Percentiles rank a stretch among this genome's conserved stretches.
Evolutionary conservation across 2,329 filamentous ascomycete species (phyloP).

Genomic region (Neophaeococcomyces mojaviensis): DNA sequence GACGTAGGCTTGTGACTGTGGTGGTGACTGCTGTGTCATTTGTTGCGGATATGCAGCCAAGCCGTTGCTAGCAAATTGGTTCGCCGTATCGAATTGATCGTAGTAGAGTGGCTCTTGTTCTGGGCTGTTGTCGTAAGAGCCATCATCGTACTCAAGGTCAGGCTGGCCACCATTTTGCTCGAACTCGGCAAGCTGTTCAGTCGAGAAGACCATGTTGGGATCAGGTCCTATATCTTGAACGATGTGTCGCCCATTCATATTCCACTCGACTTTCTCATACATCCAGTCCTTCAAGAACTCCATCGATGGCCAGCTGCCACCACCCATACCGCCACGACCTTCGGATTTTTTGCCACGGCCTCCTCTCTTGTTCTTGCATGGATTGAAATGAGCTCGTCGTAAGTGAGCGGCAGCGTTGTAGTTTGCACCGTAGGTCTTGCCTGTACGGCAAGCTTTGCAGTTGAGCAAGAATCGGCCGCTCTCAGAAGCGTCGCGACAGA

Average conservation of each 20-base stretch:
- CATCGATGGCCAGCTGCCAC: conserved; percentile 55
- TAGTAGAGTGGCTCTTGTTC: conserved; percentile 8
- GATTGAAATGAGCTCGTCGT: conserved; percentile 79
- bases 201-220: conserved; percentile 7
- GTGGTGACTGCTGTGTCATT: not conserved
- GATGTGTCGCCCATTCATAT: conserved; percentile 17
- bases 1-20: not conserved
- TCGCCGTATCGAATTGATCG: conserved; percentile 3
- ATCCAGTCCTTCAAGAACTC: conserved; percentile 56
- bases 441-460: conserved; percentile 72
- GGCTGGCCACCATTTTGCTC: not conserved
- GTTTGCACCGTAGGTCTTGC: conserved; percentile 80
- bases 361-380: conserved; percentile 47
- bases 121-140: conserved; percentile 5
- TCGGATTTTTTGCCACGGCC: conserved; percentile 53
- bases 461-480: conserved; percentile 61
- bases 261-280: conserved; percentile 46
- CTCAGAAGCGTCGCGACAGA: conserved; percentile 53
- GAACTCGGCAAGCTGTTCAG: conserved; percentile 8
- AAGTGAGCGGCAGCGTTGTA: conserved; percentile 94
- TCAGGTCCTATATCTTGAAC: conserved; percentile 18
- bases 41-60: not conserved
- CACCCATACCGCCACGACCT: conserved; percentile 54
- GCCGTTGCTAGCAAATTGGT: not conserved
- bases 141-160: conserved; percentile 5